Conservation (phyloP, 2,329 filamentous ascomycete species). For the Aspergillus arachidicola region DNA sequence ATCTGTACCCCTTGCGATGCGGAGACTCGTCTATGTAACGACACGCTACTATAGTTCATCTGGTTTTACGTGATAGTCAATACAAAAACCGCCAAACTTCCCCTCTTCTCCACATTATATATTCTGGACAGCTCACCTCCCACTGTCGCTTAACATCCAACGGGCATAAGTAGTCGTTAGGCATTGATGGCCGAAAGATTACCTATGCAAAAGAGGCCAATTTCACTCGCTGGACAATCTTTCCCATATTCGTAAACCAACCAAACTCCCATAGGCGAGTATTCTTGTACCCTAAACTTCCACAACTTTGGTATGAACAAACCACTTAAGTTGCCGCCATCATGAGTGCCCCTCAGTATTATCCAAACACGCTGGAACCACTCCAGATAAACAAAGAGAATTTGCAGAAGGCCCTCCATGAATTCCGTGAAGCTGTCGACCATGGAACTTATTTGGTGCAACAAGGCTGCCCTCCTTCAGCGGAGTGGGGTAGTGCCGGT, state of each 20-base stretch:
- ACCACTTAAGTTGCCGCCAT: background rate
- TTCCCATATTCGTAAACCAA: background rate
- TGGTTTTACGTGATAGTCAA: background rate
- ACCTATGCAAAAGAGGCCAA: background rate
- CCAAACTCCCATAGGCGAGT: background rate
- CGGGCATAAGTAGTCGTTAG: background rate
- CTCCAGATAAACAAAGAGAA: slow-evolving; percentile 19
- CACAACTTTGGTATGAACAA: background rate
- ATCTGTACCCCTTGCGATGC: background rate
- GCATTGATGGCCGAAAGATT: background rate
- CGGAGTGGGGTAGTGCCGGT: slow-evolving; percentile 28
- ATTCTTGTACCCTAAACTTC: background rate
- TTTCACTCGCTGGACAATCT: background rate
- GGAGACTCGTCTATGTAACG: background rate
- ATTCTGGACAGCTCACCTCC: background rate
- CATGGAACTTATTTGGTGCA: slow-evolving; percentile 32
- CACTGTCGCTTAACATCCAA: background rate
- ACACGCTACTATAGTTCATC: background rate
- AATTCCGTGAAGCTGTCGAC: slow-evolving; percentile 34
- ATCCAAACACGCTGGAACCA: slow-evolving; percentile 29
- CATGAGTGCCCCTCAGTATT: slow-evolving; percentile 26
- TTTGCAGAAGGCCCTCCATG: slow-evolving; percentile 25
- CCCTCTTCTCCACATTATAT: background rate
- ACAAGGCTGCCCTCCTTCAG: slow-evolving; percentile 24
- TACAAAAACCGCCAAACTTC: background rate